Evolutionary conservation across 2,329 filamentous ascomycete species (phyloP), one percentile per base, ranked within the genome.

Genomic region (Epichloe gansuensis): DNA sequence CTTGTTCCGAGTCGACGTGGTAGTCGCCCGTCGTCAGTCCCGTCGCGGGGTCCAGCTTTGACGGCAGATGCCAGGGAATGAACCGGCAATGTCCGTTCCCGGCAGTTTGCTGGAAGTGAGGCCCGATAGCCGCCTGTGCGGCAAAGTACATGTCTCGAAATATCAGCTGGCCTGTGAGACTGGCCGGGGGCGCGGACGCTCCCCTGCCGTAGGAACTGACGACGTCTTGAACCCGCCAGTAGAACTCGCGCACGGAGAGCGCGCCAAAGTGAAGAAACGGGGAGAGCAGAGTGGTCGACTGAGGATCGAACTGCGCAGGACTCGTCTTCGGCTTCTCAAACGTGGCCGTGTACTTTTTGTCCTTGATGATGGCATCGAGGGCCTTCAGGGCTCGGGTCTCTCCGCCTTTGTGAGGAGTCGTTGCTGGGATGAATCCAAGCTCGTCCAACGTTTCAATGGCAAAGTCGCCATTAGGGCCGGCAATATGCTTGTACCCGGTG

Each of bases 71-170:
- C 86, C 86, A 90, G 4, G 85, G 85, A 13, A 90, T 78, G 65
- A 89, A 89, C n/a, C 85, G 76, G 40, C 79, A 84, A 56, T 83
- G 69, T 0, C 74, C 65, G 59, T 90, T 90, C 38, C 77, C 76
- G 47, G 77, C 70, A 1, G 82, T 83, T 59, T 87, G 84, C 1
- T 69, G 72, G 58, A 87, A 89, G 0, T 70, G 60, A 35, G 76
- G 71, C 0, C 85, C 85, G 1, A 89, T 68, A 0, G 78, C 74
- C 1, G 85, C 84, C 62, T 90, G 85, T 0, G 85, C 85, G 13
- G 78, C 85, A 59, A 90, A 89, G 66, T 89, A 90, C 86, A 90
- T 90, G 62, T 90, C 86, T 15, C 86, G 75, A 64, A 90, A 90
- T 11, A 89, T 71, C 1, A 90, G 67, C 59, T 90, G 86, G 3